Conservation (phyloP, 805 yeast genomes). For the Nakazawaea ambrosiae region DNA sequence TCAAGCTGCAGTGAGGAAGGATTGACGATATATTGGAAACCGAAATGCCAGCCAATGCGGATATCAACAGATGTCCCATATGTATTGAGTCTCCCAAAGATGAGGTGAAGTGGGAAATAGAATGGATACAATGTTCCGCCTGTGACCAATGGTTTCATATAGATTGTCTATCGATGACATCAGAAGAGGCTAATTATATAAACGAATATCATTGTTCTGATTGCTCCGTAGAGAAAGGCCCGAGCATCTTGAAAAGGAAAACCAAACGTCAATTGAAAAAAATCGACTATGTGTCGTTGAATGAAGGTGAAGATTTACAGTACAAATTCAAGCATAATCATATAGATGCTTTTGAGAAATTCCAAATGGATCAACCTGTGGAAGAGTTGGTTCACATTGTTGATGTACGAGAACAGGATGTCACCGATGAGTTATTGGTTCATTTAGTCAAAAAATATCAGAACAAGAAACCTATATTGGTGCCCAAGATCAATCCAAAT, state of each 20-base stretch:
- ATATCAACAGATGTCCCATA: constrained; percentile 12
- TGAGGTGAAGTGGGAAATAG: constrained; percentile 14
- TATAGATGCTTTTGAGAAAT: constrained; percentile 27
- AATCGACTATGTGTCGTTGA: constrained; percentile 73
- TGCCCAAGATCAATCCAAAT: constrained; percentile 17
- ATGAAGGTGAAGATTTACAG: constrained; percentile 58
- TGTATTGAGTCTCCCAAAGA: constrained; percentile 10
- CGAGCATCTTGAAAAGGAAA: constrained; percentile 40
- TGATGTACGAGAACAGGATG: constrained; percentile 16
- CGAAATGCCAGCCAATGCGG: not conserved
- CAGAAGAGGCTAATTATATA: constrained; percentile 30
- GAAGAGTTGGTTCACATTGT: constrained; percentile 22
- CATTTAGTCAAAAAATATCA: constrained; percentile 20
- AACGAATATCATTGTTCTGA: constrained; percentile 46
- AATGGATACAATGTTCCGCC: constrained; percentile 53
- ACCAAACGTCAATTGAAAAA: constrained; percentile 44
- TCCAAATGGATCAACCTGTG: constrained; percentile 19
- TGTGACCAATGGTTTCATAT: constrained; percentile 53
- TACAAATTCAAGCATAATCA: constrained; percentile 55
- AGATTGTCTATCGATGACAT: constrained; percentile 35
- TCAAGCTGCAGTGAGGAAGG: too few relatives aligned
- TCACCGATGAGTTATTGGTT: constrained; percentile 19
- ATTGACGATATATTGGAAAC: too few relatives aligned
- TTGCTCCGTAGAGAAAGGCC: constrained; percentile 42
- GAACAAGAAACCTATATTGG: constrained; percentile 24